Conservation (phyloP, 768 basidiomycete genomes). For the Tricholoma hemisulphureum region DNA sequence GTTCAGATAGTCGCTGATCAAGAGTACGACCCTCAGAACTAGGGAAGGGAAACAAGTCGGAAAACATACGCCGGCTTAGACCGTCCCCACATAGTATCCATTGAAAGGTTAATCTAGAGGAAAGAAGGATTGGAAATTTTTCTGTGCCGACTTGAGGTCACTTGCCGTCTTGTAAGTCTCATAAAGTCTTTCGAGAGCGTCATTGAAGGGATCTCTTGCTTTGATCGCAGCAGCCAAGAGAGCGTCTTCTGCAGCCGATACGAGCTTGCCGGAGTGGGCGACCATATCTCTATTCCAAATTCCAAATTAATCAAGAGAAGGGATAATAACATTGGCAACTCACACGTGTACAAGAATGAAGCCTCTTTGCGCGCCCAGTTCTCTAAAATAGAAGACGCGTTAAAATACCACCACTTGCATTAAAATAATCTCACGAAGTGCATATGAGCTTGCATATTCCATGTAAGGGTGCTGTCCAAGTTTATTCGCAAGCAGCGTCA, state of each 20-base stretch:
- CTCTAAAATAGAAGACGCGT: background rate
- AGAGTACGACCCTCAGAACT: conserved; percentile 5
- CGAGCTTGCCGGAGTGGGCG: conserved; percentile 22
- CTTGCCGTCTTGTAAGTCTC: background rate
- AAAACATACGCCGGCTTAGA: conserved; percentile 1
- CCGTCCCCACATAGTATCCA: conserved; percentile 4
- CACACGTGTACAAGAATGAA: conserved; percentile 26
- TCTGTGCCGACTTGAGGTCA: background rate
- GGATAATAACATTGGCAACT: background rate
- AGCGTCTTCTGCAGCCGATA: conserved; percentile 22
- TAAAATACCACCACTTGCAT: background rate
- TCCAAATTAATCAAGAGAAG: background rate
- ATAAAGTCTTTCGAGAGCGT: conserved; percentile 15
- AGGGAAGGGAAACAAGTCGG: conserved; percentile 5
- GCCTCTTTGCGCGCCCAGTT: conserved; percentile 12
- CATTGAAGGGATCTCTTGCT: conserved; percentile 19
- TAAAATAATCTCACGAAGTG: conserved; percentile 24
- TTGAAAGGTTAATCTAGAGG: background rate
- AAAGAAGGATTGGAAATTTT: background rate
- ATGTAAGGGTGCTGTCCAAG: conserved; percentile 26
- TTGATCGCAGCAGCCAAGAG: conserved; percentile 19
- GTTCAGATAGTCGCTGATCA: conserved; percentile 25
- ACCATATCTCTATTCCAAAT: conserved; percentile 23
- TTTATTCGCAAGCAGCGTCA: conserved; percentile 25
- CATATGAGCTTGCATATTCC: conserved; percentile 33